phyloP scores from a whole-genome alignment of 148 eudicot species.

The Selenicereus undatus region DNA sequence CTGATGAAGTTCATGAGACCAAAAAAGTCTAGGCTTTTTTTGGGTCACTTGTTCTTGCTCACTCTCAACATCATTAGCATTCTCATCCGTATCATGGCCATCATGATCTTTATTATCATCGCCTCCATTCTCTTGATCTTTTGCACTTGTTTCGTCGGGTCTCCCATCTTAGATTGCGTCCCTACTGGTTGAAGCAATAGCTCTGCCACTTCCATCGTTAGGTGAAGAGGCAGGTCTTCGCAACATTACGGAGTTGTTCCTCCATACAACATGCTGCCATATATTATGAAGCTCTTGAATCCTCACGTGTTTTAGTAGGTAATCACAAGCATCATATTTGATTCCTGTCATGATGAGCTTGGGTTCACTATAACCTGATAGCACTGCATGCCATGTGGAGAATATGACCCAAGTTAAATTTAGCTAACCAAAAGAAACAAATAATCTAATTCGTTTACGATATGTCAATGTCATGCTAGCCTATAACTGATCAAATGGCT shows the following conservation, averaged over 20 bases:
- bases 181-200: slow-evolving; percentile 21
- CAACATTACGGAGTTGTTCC: slow-evolving; percentile 31
- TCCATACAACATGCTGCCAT: slow-evolving; percentile 80
- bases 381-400: slow-evolving; percentile 44
- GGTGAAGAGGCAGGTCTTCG: slow-evolving; percentile 25
- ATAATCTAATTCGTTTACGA: no score
- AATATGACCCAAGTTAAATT: background rate
- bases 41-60: slow-evolving; percentile 46
- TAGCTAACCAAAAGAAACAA: background rate
- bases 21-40: slow-evolving; percentile 75
- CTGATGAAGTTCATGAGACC: slow-evolving; percentile 77
- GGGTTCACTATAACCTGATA: slow-evolving; percentile 67
- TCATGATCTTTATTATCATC: slow-evolving; percentile 20
- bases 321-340: slow-evolving; percentile 83
- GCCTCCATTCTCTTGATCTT: slow-evolving; percentile 22
- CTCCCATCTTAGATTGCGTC: slow-evolving; percentile 29
- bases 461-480: no score
- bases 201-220: slow-evolving; percentile 29
- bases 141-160: slow-evolving; percentile 33
- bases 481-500: no score
- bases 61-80: slow-evolving; percentile 32
- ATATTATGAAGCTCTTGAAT: slow-evolving; percentile 81
- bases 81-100: slow-evolving; percentile 47
- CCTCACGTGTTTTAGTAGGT: slow-evolving; percentile 82
- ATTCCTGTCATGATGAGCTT: slow-evolving; percentile 81